Base-by-base conservation (phyloP, 768 basidiomycete genomes). In the Lactarius trivialis region DNA sequence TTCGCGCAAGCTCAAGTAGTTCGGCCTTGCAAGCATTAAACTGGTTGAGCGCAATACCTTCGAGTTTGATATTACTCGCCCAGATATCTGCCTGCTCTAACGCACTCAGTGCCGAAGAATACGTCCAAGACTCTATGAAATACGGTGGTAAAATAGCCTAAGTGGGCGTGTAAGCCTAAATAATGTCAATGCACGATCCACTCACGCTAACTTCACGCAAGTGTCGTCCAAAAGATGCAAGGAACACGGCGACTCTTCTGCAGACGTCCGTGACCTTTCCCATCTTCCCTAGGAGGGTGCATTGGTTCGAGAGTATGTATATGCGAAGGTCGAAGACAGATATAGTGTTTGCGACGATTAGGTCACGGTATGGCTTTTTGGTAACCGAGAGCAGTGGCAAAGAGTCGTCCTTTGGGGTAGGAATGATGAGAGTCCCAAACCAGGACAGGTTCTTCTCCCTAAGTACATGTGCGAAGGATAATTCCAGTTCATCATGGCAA, bases 121-220 rank as follows among this genome's bases (percentile, higher is more conserved):
- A 98, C 36, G 83, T 88, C 97, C 97, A 99, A 0, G 91, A 88
- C 71, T 97, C 91, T 36, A 97, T 78, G 71, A 96, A 97, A 69
- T 86, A 83, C 19, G 77, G 75, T 0, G 88, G 81, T 26, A 89
- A 75, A 4, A 76, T 79, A 36, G 69, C 71, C 82, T 86, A 62
- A 66, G 60, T 64, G 50, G 34, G 52, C 56, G 30, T 32, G 61
- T 60, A 5, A 17, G 26, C 30, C 56, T 65, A 30, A 41, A 17
- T 59, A 30, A 26, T 26, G 37, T 58, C 66, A 48, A 21, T 19
- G 34, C 7, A 5, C 3, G 15, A 54, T 36, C 37, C 4, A 63
- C 76, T 54, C 67, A 94, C 95, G 78, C 91, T 82, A 39, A 85
- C 80, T 60, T 87, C 89, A 52, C 85, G 82, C 60, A 99, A 74